These are phyloP conservation scores for Artemisia tridentata DNA, from an alignment of 129 eudicot genomes.

Conservation along the genomic window DNA sequence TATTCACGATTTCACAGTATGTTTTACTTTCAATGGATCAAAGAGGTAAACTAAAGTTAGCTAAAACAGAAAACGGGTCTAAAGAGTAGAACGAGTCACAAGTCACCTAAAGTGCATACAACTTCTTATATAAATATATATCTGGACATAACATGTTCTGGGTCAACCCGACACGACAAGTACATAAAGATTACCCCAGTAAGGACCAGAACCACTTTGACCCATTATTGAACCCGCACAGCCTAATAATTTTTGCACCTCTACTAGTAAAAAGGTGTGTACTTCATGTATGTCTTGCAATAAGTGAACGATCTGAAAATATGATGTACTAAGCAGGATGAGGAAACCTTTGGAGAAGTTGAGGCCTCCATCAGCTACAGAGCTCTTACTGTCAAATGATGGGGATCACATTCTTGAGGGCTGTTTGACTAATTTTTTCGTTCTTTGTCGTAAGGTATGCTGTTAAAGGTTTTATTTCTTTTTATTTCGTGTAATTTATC, in stretches of 20 bases:
- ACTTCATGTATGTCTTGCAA: slow-evolving; percentile 3
- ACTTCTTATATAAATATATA: not conserved
- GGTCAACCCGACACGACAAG: too few relatives aligned
- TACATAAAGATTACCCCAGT: not conserved
- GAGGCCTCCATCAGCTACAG: slow-evolving; percentile 80
- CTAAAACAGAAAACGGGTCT: not conserved
- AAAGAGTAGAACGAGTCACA: not conserved
- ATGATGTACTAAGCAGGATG: slow-evolving; percentile 48
- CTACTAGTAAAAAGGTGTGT: not conserved
- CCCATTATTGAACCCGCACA: not conserved
- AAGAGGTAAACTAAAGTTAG: too few relatives aligned
- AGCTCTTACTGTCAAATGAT: slow-evolving; percentile 70
- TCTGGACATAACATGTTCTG: not conserved
- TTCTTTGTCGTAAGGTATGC: slow-evolving; percentile 66
- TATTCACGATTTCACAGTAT: too few relatives aligned
- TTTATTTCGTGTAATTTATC: not conserved
- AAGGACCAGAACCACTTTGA: not conserved
- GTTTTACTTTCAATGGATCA: too few relatives aligned
- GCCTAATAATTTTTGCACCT: not conserved
- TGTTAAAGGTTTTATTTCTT: not conserved
- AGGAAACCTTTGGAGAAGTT: slow-evolving; percentile 82
- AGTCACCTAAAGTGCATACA: not conserved
- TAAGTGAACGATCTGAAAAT: slow-evolving; percentile 19
- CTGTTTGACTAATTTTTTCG: slow-evolving; percentile 71
- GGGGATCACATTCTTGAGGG: slow-evolving; percentile 91